Base-by-base conservation (phyloP, 1,284 basidiomycete genomes). In the Prillingera fragicola region DNA sequence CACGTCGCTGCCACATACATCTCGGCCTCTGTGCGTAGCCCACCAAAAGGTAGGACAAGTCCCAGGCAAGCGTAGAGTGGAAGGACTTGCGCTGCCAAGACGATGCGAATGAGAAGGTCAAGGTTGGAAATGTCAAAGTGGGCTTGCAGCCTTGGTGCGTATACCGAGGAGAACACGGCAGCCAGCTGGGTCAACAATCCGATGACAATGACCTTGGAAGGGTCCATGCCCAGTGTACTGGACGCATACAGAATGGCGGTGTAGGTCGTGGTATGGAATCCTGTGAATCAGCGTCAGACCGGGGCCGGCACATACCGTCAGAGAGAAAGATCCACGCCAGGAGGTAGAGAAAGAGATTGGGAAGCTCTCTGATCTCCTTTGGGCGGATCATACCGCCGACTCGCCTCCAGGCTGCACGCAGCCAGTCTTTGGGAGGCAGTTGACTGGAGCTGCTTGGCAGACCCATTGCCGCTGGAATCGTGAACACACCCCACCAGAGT, bases 281-380 rank as follows among this genome's bases (percentile, higher is more conserved):
- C 65, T 67, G 38, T 12, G 29, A 2, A 29, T 42, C 34, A 47
- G 34, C 26, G n/a, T 8, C 25, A 1, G 24, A 17, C 17, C n/a
- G 31, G 26, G 23, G 23, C 18, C 14, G 14, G 21, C 21, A 48
- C 78, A 39, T 40, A 86, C 87, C 87, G 62, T 94, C 89, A 1
- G 85, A 88, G 23, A 95, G 78, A 12, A 94, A 77, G 63, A 94
- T 89, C 88, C 90, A 94, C 0, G 90, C 86, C 4, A 82, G 77
- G 29, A 94, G 81, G 59, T 87, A 92, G 47, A 78, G 77, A 73
- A 91, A 95, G 0, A 89, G 87, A 60, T 88, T 84, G 26, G 77
- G 76, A n/a, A 92, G 73, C 46, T 77, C 77, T 64, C 76, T 77
- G 25, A 91, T 79, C 61, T 91, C 81, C 4, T 65, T 65, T 71